Base-by-base conservation (phyloP, 768 basidiomycete genomes). In the Leucogyrophana mollusca region DNA sequence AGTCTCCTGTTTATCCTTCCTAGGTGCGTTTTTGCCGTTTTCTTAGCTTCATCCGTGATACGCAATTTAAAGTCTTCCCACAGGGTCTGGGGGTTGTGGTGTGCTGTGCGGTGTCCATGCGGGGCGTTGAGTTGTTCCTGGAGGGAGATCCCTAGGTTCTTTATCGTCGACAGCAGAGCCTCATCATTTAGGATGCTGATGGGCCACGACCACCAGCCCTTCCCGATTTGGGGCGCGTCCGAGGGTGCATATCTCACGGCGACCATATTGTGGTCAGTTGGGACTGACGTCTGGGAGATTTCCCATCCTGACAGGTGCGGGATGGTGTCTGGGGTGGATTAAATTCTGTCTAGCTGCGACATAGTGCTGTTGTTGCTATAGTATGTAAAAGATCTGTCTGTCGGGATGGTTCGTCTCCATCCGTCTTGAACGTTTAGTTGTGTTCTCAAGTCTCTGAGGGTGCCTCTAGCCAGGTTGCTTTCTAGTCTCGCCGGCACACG, bases 401-500 rank as follows among this genome's bases (percentile, higher is more conserved):
- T 13, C 13, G 27, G 27, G 6, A 7, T 13, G 27, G 27, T 30
- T 30, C 6, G 6, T 30, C 27, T 30, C 27, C 27, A 30, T 30
- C 13, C 7, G 27, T 30, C 27, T 6, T 30, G 27, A n/a, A 4
- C 16, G 22, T 0, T 14, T 14, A 0, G 25, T 18, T 1, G 22
- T 10, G 20, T 23, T 40, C n/a, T 40, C 4, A 49, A 21, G 5
- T 54, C 35, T 1, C 48, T 46, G 0, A 74, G 52, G 0, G 56
- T 54, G 1, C 52, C 24, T 0, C 48, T 41, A 2, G 61, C 47
- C 0, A 9, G 9, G 1, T 36, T 10, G 0, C 46, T 18, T 27
- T 75, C 70, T 0, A 13, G 1, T 0, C 51, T 48, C 0, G 45
- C 30, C 2, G 73, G 73, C 0, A 70, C 36, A 0, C 68, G 8